Evolutionary conservation across 2,329 filamentous ascomycete species (phyloP), one percentile per base, ranked within the genome.

Genomic region (Colletotrichum salicis): DNA sequence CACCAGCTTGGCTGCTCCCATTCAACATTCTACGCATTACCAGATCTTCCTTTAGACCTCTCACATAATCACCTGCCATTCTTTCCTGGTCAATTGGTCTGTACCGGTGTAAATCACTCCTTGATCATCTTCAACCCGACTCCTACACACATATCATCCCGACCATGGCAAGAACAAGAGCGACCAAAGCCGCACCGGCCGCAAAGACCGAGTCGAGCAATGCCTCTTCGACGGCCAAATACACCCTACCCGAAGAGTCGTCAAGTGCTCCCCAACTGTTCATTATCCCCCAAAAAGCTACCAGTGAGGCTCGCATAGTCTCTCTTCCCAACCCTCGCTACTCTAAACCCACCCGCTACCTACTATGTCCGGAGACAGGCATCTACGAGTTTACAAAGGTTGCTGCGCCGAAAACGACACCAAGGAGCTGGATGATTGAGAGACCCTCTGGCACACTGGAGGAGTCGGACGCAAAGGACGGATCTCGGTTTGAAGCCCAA

Each of bases 361-460:
- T 93, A 15, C 84, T 90, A 37, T 92, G 91, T 74, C 89, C 90
- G 3, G 80, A 88, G 62, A 86, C 85, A 1, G 91, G 90, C 67
- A 86, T 92, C 72, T 91, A 90, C 82, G 91, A 93, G 76, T 91
- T 93, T 77, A 92, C 86, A 45, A 87, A 83, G 75, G 84, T 92
- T 73, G 80, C 86, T 2, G 84, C 86, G 0, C 86, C 88, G 11
- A 87, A 85, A 65, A 81, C 84, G 5, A 84, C 81, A 1, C 90
- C 90, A 3, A 84, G 87, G 64, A 92, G 90, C 76, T 93, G 90
- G 90, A 81, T 93, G 35, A 83, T 93, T 61, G 84, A 88, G 67
- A 77, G 75, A 4, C 63, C 74, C 24, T 70, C 71, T 57, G 45
- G 71, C 35, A 24, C 55, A 4, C 73, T 76, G 7, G 73, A 78